phyloP scores from a whole-genome alignment of 2,329 filamentous ascomycete genomes.

The Teratosphaeria epicoccoides region DNA sequence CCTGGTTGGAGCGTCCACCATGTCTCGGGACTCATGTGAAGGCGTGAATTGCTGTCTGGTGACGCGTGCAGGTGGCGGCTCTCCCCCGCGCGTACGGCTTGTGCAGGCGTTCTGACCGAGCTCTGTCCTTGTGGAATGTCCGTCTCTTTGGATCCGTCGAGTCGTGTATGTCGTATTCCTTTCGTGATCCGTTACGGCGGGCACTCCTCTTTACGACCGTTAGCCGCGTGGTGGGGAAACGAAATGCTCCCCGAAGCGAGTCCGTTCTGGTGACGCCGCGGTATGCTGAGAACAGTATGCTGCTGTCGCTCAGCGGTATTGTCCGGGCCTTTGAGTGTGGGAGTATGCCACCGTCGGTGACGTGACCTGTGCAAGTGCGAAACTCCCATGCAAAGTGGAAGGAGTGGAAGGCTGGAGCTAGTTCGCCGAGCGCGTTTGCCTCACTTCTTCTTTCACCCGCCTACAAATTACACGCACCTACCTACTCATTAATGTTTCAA shows the following conservation, averaged over 20 bases:
- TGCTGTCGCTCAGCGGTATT: neutral
- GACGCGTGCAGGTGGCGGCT: too few relatives aligned
- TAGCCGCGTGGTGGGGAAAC: neutral
- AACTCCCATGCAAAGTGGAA: neutral
- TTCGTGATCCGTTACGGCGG: neutral
- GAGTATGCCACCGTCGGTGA: too few relatives aligned
- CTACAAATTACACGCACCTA: too few relatives aligned
- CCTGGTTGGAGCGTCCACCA: neutral
- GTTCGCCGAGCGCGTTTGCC: neutral
- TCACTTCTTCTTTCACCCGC: neutral
- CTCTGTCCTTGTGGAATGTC: too few relatives aligned
- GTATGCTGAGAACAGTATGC: neutral
- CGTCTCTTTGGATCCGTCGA: too few relatives aligned
- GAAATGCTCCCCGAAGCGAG: neutral
- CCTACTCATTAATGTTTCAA: neutral
- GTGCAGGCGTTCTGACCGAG: too few relatives aligned
- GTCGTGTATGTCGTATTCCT: neutral
- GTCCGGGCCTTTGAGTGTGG: too few relatives aligned
- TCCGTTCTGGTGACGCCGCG: too few relatives aligned
- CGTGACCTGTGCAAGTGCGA: too few relatives aligned
- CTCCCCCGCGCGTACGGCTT: too few relatives aligned
- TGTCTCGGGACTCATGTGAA: neutral
- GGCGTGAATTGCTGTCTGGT: too few relatives aligned
- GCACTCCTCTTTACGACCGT: neutral
- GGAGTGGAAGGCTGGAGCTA: neutral